A percentile compares a stretch with the other conserved stretches of the same genome.
Evolutionary conservation across 2,329 filamentous ascomycete species (phyloP).

Genomic region (Curvularia sp.): DNA sequence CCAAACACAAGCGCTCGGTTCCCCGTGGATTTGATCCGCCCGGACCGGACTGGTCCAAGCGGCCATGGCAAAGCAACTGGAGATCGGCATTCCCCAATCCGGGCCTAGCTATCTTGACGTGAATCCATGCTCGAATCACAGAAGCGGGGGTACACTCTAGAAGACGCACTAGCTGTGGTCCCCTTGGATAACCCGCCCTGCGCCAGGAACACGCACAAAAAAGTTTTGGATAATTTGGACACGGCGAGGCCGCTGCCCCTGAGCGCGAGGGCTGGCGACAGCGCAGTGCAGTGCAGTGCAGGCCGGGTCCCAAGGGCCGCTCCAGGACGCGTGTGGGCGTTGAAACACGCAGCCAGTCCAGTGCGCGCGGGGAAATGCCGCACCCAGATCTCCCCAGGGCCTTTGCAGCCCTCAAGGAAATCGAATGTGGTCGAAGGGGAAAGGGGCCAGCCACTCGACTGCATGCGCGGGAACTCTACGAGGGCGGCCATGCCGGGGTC

Average conservation of each 20-base stretch:
- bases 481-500: constrained; percentile 19
- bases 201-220: constrained; percentile 36
- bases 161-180: constrained; percentile 23
- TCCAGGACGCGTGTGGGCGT: constrained; percentile 6
- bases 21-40: constrained; percentile 32
- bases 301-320: constrained; percentile 12
- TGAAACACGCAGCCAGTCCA: constrained; percentile 25
- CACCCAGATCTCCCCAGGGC: constrained; percentile 14
- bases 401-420: constrained; percentile 7
- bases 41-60: constrained; percentile 28
- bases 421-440: constrained; percentile 17
- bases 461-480: constrained; percentile 22
- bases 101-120: constrained; percentile 19
- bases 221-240: constrained; percentile 6
- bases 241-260: not conserved
- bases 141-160: constrained; percentile 19
- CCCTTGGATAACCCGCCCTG: constrained; percentile 19
- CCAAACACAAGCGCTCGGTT: constrained; percentile 34
- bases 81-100: constrained; percentile 35
- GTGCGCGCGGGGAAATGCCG: constrained; percentile 16
- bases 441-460: constrained; percentile 22
- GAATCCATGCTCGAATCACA: constrained; percentile 33
- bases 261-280: not conserved
- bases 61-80: constrained; percentile 20
- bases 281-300: not conserved